Conservation (phyloP, 106 monocot genomes). For the Allium sativum region DNA sequence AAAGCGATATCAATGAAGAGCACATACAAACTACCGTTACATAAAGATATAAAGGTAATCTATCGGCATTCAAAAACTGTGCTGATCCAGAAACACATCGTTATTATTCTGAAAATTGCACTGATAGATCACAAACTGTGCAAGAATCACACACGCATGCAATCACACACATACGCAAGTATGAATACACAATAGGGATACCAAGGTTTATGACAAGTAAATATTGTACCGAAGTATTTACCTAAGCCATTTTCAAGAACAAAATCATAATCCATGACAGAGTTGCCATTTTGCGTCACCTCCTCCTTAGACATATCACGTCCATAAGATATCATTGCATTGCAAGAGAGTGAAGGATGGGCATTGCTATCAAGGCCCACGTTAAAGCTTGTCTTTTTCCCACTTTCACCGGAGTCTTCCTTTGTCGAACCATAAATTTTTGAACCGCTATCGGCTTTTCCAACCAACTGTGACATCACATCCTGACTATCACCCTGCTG, state of each 20-base stretch:
- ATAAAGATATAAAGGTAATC: too few species aligned
- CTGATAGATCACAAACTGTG: too few species aligned
- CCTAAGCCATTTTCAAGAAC: conserved; percentile 46
- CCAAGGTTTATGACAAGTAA: too few species aligned
- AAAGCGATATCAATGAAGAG: too few species aligned
- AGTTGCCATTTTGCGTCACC: conserved; percentile 58
- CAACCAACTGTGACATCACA: conserved; percentile 70
- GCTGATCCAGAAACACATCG: background rate
- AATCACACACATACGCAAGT: too few species aligned
- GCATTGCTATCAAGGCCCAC: conserved; percentile 40
- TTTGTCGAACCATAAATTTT: conserved; percentile 85
- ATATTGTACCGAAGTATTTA: conserved; percentile 3
- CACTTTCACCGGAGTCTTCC: conserved; percentile 87
- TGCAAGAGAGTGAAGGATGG: conserved; percentile 92
- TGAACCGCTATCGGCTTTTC: conserved; percentile 84
- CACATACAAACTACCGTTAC: too few species aligned
- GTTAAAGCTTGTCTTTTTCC: conserved; percentile 50
- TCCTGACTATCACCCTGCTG: conserved; percentile 95
- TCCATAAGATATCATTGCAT: conserved; percentile 68
- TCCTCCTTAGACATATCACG: conserved; percentile 76
- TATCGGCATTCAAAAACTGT: background rate
- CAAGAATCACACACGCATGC: too few species aligned
- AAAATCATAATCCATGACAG: conserved; percentile 31
- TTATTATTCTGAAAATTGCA: background rate
- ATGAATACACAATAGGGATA: too few species aligned